A percentile compares a stretch with the other conserved stretches of the same genome.
phyloP scores from a whole-genome alignment of 176 grass and related monocot species.

The Oryza coarctata region DNA sequence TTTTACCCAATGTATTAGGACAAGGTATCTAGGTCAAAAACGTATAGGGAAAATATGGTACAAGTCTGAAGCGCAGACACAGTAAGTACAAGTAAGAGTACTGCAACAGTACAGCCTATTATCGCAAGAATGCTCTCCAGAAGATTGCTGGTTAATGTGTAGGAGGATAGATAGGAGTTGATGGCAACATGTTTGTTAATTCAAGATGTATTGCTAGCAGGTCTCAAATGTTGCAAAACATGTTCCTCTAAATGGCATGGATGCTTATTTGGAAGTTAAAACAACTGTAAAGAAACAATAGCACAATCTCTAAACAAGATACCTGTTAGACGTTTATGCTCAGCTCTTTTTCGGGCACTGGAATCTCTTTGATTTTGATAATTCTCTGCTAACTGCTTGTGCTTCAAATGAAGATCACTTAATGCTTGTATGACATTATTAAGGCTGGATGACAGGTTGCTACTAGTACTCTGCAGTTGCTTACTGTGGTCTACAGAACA shows the following conservation, averaged over 20 bases:
- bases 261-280: background rate
- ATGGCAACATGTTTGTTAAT: conserved; percentile 11
- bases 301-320: conserved; percentile 30
- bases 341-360: conserved; percentile 51
- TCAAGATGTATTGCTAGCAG: background rate
- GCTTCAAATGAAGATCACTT: conserved; percentile 70
- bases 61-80: background rate
- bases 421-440: conserved; percentile 40
- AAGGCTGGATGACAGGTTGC: conserved; percentile 41
- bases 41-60: background rate
- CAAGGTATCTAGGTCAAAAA: background rate
- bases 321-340: conserved; percentile 76
- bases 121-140: background rate
- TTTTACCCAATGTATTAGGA: conserved; percentile 4
- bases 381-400: conserved; percentile 50
- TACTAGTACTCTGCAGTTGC: conserved; percentile 31
- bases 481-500: conserved; percentile 49
- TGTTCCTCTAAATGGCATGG: background rate
- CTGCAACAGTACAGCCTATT: background rate
- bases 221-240: background rate
- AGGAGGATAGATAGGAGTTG: background rate
- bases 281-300: background rate
- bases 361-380: conserved; percentile 62
- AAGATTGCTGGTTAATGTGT: background rate
- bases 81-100: background rate